Evolutionary conservation across 129 eudicot genomes (phyloP).

Genomic region (Glebionis coronaria): DNA sequence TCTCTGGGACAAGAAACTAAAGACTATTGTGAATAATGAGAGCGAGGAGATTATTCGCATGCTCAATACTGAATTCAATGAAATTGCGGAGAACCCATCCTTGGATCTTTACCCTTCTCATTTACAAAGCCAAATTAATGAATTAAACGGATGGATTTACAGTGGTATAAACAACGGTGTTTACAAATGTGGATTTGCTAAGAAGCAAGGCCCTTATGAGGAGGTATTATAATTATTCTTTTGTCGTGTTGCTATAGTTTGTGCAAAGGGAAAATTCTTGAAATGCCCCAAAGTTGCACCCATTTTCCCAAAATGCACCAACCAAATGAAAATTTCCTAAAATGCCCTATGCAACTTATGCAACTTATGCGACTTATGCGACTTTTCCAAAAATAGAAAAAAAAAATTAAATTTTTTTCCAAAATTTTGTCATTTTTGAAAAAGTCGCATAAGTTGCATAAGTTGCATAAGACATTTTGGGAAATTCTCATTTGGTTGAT

Average conservation of each 20-base stretch:
- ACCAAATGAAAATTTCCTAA: no score
- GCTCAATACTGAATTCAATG: slow-evolving; percentile 83
- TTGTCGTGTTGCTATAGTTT: background rate
- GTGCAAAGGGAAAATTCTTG: no score
- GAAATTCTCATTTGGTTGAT: no score
- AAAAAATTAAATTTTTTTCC: no score
- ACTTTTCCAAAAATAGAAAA: no score
- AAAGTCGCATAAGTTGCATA: no score
- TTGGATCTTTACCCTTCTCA: slow-evolving; percentile 85
- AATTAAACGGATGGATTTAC: slow-evolving; percentile 69
- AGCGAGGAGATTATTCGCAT: slow-evolving; percentile 90
- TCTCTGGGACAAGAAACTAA: slow-evolving; percentile 85
- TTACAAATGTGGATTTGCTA: slow-evolving; percentile 85
- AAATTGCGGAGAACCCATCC: slow-evolving; percentile 66
- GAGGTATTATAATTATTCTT: slow-evolving; percentile 42
- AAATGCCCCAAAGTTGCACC: no score
- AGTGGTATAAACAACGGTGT: slow-evolving; percentile 86
- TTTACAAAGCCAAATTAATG: slow-evolving; percentile 66
- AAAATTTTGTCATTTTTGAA: no score
- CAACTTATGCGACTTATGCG: no score
- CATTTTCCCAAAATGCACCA: no score
- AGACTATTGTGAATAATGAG: slow-evolving; percentile 87
- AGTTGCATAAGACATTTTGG: no score
- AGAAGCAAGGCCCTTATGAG: slow-evolving; percentile 84
- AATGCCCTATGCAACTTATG: no score